Conservation (phyloP, 441 rosid species). For the Rhodomyrtus psidioides region DNA sequence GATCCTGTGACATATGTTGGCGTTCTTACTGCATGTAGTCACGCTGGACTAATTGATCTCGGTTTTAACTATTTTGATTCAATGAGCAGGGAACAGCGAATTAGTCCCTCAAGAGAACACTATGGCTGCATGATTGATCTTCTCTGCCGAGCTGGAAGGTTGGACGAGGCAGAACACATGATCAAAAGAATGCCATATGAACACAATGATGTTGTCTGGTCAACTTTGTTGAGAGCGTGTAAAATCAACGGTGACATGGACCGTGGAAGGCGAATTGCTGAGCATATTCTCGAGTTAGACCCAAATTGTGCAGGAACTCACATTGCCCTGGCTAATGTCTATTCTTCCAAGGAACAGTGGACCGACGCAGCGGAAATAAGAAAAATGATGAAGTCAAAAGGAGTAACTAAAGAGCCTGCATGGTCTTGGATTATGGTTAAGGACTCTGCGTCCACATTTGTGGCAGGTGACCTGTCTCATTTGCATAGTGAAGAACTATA, state of each 20-base stretch:
- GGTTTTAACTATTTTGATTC: slow-evolving; percentile 65
- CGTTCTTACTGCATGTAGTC: slow-evolving; percentile 73
- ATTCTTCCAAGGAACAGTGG: slow-evolving; percentile 65
- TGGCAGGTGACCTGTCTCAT: slow-evolving; percentile 56
- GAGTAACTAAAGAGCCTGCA: slow-evolving; percentile 76
- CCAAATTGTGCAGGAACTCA: slow-evolving; percentile 72
- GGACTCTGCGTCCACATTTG: slow-evolving; percentile 45
- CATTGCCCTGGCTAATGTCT: slow-evolving; percentile 71
- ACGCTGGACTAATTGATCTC: slow-evolving; percentile 64
- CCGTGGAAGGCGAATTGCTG: slow-evolving; percentile 54
- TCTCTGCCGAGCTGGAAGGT: slow-evolving; percentile 66
- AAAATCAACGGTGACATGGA: slow-evolving; percentile 54
- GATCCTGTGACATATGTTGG: slow-evolving; percentile 76
- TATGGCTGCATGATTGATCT: slow-evolving; percentile 93
- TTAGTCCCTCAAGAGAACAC: slow-evolving; percentile 68
- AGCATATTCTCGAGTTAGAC: slow-evolving; percentile 55
- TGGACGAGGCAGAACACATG: slow-evolving; percentile 71
- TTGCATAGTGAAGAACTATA: slow-evolving; percentile 39
- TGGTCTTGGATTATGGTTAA: slow-evolving; percentile 67
- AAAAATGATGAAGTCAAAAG: slow-evolving; percentile 61
- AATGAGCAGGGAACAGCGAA: slow-evolving; percentile 39
- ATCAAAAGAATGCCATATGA: slow-evolving; percentile 63
- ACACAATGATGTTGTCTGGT: slow-evolving; percentile 79
- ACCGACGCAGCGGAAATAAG: slow-evolving; percentile 61
- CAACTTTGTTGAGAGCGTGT: slow-evolving; percentile 71